Base-by-base conservation (phyloP, 768 basidiomycete species). In the Mycena alexandri region DNA sequence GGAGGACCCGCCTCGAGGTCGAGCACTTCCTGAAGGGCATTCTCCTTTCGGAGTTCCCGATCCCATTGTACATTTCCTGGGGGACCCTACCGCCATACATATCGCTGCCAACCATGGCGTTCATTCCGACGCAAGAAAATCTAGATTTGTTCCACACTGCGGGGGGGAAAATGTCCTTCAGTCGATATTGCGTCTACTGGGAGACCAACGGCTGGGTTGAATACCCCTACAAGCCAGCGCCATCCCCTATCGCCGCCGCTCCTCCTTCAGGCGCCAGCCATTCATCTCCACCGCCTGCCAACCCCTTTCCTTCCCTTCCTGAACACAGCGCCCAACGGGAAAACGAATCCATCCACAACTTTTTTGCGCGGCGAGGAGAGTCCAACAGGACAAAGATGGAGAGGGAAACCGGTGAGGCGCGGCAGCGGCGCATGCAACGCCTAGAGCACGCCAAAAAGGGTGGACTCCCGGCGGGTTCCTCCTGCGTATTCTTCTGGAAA, bases 221-320 rank as follows among this genome's bases (percentile, higher is more conserved):
- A 55, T 34, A 41, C 36, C 53, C 38, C 38, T 42, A 9, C 36
- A 4, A 25, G n/a, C n/a, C n/a, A n/a, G n/a, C n/a, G n/a, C n/a
- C 33, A 13, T 7, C 51, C 6, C 3, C 14, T 33, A 19, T n/a
- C 17, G 25, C 16, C 5, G 11, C 42, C 33, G 43, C 43, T 29
- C 29, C 29, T 5, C 25, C 25, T 21, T 46, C 29, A 2, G 16
- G 42, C 8, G 4, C 29, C 38, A 22, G 14, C 50, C 13, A 51
- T 7, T 51, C 50, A 3, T 51, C 50, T 14, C n/a, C 46, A 13
- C 16, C 46, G 22, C 11, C 19, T 56, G 2, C 57, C 11, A 33
- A 43, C 7, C 58, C 58, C 16, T 60, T 50, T 24, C 58, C 58
- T 50, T 47, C 34, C 58, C 58, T 48, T 41, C 58, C 58, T 50